A percentile compares a stretch with the other conserved stretches of the same genome.
Evolutionary conservation across 352 stramenopile species (phyloP).

Genomic region (Pythium utonaiense): DNA sequence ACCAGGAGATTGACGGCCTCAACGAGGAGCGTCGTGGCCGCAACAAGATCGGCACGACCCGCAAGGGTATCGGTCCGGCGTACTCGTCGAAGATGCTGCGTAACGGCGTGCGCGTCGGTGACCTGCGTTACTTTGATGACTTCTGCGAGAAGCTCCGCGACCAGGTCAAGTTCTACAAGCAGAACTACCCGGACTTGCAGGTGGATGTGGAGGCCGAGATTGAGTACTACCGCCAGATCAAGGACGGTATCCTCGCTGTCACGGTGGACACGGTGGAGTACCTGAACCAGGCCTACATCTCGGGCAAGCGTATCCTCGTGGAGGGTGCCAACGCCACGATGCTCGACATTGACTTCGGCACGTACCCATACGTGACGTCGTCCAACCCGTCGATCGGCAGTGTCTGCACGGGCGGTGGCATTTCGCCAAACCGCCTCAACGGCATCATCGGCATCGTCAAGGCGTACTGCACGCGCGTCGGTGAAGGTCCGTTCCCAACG

Average conservation of each 20-base stretch:
- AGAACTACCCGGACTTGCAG: constrained; percentile 81
- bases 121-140: constrained; percentile 90
- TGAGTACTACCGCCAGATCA: constrained; percentile 74
- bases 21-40: constrained; percentile 83
- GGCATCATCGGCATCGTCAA: constrained; percentile 99
- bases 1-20: constrained; percentile 91
- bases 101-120: constrained; percentile 96
- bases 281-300: constrained; percentile 94
- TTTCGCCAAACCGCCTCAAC: constrained; percentile 90
- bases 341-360: constrained; percentile 99
- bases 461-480: constrained; percentile 98
- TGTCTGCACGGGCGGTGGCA: constrained; percentile 95
- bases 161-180: constrained; percentile 91
- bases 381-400: constrained; percentile 97
- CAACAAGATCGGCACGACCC: constrained; percentile 99
- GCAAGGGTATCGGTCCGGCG: constrained; percentile 97
- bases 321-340: constrained; percentile 99
- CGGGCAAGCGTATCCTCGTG: constrained; percentile 96
- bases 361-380: constrained; percentile 99
- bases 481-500: constrained; percentile 98
- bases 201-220: constrained; percentile 85
- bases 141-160: constrained; percentile 89
- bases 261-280: constrained; percentile 96
- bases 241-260: constrained; percentile 82
- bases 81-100: constrained; percentile 99